These are phyloP conservation scores for Hypoxylon sp. DNA, from an alignment of 2,329 filamentous ascomycete species.

Conservation along the genomic window DNA sequence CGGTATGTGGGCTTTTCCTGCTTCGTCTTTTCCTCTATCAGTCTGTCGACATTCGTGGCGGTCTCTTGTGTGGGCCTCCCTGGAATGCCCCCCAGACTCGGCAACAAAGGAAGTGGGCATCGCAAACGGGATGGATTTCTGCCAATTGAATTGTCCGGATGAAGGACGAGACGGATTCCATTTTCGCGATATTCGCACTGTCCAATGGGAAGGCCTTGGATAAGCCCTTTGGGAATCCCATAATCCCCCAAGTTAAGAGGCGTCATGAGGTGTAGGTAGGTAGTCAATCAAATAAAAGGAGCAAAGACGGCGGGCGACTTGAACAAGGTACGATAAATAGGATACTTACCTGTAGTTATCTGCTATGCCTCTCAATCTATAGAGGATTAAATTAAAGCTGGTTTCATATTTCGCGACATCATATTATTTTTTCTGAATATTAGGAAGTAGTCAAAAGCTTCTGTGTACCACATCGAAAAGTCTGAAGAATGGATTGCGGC, in stretches of 20 bases:
- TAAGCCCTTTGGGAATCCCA: background rate
- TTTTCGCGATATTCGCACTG: background rate
- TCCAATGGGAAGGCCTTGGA: background rate
- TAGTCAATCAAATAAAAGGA: background rate
- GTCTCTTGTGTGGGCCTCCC: background rate
- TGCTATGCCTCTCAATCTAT: background rate
- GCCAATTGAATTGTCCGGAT: conserved; percentile 15
- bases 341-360: background rate
- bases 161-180: background rate
- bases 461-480: background rate
- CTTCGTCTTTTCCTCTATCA: conserved; percentile 17
- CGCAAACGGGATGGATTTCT: conserved; percentile 31
- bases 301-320: background rate
- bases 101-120: conserved; percentile 34
- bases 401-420: background rate
- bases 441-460: background rate
- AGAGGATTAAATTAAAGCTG: background rate
- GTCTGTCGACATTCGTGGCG: conserved; percentile 9
- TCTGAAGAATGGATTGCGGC: background rate
- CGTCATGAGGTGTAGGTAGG: background rate
- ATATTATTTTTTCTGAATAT: background rate
- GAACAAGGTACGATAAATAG: background rate
- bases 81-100: conserved; percentile 35
- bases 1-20: conserved; percentile 5
- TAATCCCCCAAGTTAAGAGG: background rate